phyloP scores from a whole-genome alignment of 257 asterid genomes.

The Primulina eburnea region DNA sequence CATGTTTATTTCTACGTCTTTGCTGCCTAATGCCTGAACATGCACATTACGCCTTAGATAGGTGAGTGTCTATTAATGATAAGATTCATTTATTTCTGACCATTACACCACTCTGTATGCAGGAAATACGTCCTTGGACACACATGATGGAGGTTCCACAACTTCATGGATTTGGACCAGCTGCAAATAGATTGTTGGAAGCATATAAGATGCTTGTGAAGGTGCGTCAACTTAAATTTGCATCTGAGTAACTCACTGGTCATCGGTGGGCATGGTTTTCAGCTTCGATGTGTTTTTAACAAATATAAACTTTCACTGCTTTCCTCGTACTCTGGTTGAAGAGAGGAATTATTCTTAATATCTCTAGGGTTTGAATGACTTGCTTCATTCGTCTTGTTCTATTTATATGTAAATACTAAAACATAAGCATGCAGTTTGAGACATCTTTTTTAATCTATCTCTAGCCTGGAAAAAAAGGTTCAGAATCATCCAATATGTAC shows the following conservation, averaged over 20 bases:
- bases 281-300: background rate
- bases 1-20: too few relatives aligned
- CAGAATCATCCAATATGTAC: background rate
- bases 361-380: background rate
- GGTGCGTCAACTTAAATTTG: slow-evolving; percentile 41
- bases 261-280: background rate
- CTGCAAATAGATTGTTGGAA: slow-evolving; percentile 32
- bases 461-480: background rate
- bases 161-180: background rate
- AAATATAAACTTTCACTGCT: background rate
- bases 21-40: too few relatives aligned
- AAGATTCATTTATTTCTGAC: too few relatives aligned
- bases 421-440: background rate
- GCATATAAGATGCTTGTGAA: slow-evolving; percentile 97
- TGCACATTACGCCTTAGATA: too few relatives aligned
- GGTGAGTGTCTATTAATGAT: too few relatives aligned
- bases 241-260: slow-evolving; percentile 17
- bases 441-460: background rate
- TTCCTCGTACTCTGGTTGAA: slow-evolving; percentile 13
- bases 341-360: background rate
- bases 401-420: background rate
- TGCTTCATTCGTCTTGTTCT: background rate
- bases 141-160: background rate
- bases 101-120: slow-evolving; percentile 4
- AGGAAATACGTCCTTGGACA: slow-evolving; percentile 84